Evolutionary conservation across 208 protist species (phyloP).

Genomic region (Leishmania braziliensis): DNA sequence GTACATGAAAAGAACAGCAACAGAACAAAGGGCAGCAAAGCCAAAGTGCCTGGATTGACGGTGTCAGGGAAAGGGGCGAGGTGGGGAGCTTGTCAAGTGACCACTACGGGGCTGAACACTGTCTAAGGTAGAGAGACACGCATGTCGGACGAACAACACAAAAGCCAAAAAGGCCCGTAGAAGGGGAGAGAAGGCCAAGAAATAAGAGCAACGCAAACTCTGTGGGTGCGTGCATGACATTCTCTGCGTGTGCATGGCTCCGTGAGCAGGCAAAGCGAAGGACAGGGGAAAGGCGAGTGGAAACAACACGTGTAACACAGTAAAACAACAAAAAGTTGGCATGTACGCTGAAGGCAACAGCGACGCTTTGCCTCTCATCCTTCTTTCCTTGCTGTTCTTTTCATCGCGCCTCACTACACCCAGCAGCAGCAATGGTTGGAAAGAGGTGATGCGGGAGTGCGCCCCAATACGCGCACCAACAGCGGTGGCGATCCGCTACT

Average conservation of each 20-base stretch:
- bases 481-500: background rate
- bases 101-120: background rate
- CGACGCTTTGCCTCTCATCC: background rate
- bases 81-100: background rate
- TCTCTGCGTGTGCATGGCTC: background rate
- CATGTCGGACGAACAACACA: background rate
- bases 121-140: background rate
- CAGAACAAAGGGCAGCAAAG: background rate
- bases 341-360: too few relatives aligned
- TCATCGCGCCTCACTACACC: background rate
- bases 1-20: constrained; percentile 2
- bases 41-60: background rate
- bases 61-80: background rate
- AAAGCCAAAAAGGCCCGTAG: background rate
- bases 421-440: background rate
- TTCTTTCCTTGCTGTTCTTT: background rate
- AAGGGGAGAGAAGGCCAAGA: background rate
- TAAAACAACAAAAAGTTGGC: background rate
- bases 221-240: background rate
- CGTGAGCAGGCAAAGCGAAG: background rate
- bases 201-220: background rate
- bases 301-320: background rate
- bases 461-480: background rate
- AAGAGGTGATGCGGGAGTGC: background rate
- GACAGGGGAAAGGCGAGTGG: background rate